Evolutionary conservation across 176 grass and related monocot species (phyloP), one percentile per base, ranked within the genome.

Genomic region (Bonia amplexicaulis): DNA sequence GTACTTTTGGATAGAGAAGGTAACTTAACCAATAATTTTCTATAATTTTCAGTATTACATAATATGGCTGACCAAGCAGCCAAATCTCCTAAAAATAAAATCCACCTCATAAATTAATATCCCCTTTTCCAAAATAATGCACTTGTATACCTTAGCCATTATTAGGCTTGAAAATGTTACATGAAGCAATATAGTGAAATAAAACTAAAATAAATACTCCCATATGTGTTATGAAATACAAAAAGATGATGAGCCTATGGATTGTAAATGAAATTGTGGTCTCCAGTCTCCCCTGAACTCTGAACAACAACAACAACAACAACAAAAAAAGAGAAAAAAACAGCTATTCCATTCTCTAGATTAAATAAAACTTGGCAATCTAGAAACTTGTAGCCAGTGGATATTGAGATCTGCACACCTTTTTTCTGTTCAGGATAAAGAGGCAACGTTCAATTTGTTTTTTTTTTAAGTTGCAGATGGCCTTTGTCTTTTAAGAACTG

Each of bases 41-140:
- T 77, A 62, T 12, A 62, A 71, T 41, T 83, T 77, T 77, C 13
- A 60, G 31, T 45, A 37, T 46, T 70, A 71, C 54, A 51, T 40
- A 51, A 63, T 78, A 40, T 71, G 19, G 27, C 20, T 85, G 53
- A 17, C 26, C 37, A 78, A 61, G 26, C 29, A 86, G 71, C 14
- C 49, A 71, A 71, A 40, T 61, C 19, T 51, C 55, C 71, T 48
- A 25, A 51, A 51, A 79, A 72, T n/a, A 85, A 39, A 77, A 58
- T 45, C 40, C 20, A 29, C 13, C 4, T 47, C 52, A 70, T 23
- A 69, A 59, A 60, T 60, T 19, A 61, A 25, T 39, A 2, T 45
- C 4, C 55, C 2, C 22, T 20, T 71, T 85, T 35, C 52, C 44
- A 59, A 69, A 53, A 54, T 42, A 84, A 9, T 60, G 23, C 6